Evolutionary conservation across 164 flowering plant species (phyloP), one percentile per base, ranked within the genome.

Genomic region (Protea cynaroides): DNA sequence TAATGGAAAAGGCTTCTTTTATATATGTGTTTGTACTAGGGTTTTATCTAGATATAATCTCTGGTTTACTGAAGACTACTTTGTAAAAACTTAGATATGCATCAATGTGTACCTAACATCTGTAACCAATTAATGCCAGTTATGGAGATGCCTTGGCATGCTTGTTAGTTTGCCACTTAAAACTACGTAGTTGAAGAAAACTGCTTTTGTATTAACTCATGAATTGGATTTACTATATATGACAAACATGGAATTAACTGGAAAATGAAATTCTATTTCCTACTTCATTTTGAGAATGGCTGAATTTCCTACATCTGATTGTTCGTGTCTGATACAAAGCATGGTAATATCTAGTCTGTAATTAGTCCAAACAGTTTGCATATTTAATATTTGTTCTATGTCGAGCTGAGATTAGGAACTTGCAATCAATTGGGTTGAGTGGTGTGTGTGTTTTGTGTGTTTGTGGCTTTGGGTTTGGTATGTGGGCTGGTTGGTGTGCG

Each of bases 401-500:
- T 54, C 50, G 34, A 71, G 44, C 65, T 72, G 56, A 70, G 54
- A 49, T 72, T 71, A 37, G 69, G 70, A 69, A 47, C 64, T 74
- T 79, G 65, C 66, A 67, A 74, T 77, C 81, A 72, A 63, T 69
- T 83, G 79, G 86, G 86, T 88, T 90, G 82, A 83, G 90, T 82
- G 77, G 79, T 80, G 85, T 85, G 80, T 84, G 84, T 75, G 72
- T 80, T 77, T 81, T 79, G 74, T 80, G 80, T 84, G 68, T n/a
- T n/a, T 85, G 81, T 80, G 68, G 84, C 47, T 70, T 78, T 61
- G 70, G 71, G 68, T 80, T 50, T 82, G 81, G 82, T 77, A 75
- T 81, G 84, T 80, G 82, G 34, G 5, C 83, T 79, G 87, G 87
- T 83, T 88, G 95, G 92, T 82, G 96, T 89, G 98, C 86, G 89